These are phyloP conservation scores for Psilocybe azurescens DNA, from an alignment of 768 basidiomycete genomes.

Conservation along the genomic window DNA sequence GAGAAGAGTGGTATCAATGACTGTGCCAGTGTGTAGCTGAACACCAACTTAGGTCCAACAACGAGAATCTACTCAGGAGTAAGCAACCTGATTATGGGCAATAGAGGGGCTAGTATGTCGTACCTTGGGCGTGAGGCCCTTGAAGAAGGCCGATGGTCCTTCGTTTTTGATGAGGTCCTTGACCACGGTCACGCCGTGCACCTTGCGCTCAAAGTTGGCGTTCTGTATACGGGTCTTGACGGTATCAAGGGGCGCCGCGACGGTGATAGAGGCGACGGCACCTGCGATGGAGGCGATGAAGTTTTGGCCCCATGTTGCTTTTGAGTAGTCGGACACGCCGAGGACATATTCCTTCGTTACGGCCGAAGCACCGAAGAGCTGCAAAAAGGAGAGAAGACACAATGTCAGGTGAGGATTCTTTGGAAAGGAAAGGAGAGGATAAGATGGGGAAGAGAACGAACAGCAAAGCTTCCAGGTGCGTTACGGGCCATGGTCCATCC, in stretches of 20 bases:
- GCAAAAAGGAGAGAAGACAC: background rate
- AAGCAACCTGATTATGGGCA: constrained; percentile 5
- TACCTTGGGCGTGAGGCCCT: constrained; percentile 97
- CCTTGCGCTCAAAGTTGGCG: constrained; percentile 92
- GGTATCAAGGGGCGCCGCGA: constrained; percentile 94
- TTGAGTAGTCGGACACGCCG: constrained; percentile 86
- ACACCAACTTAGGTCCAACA: constrained; percentile 97
- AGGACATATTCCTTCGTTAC: constrained; percentile 93
- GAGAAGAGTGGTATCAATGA: constrained; percentile 92
- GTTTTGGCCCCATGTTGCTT: constrained; percentile 97
- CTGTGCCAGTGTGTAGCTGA: constrained; percentile 97
- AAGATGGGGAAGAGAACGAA: constrained; percentile 42
- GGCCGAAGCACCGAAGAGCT: constrained; percentile 98
- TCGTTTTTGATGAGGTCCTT: constrained; percentile 89
- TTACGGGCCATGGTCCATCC: constrained; percentile 99
- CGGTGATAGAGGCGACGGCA: constrained; percentile 93
- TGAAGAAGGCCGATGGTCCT: constrained; percentile 87
- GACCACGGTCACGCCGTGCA: constrained; percentile 79
- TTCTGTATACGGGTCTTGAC: constrained; percentile 99
- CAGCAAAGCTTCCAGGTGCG: constrained; percentile 94
- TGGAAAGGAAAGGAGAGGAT: background rate
- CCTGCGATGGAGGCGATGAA: constrained; percentile 95
- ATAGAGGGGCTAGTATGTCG: constrained; percentile 27
- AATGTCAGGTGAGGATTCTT: background rate
- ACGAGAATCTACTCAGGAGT: constrained; percentile 75